phyloP scores from a whole-genome alignment of 345 rosid species.

The Populus pruinosa region DNA sequence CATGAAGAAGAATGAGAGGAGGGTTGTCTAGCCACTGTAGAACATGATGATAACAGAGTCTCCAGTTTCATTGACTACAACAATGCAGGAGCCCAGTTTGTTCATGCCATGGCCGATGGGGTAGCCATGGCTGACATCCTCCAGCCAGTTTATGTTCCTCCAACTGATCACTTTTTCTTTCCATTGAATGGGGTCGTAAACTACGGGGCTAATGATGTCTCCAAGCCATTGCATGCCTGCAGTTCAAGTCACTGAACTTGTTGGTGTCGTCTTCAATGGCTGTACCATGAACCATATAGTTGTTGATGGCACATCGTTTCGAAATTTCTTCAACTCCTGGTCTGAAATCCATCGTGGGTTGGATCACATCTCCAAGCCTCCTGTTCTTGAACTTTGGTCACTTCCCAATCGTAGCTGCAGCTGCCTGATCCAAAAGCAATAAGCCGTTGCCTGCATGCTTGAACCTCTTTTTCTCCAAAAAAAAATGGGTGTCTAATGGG shows the following conservation, averaged over 20 bases:
- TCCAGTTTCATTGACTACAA: constrained; percentile 29
- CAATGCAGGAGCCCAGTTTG: constrained; percentile 24
- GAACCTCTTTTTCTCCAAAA: no score
- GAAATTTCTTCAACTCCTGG: constrained; percentile 24
- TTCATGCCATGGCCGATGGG: constrained; percentile 30
- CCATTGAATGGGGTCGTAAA: constrained; percentile 33
- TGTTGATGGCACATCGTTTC: constrained; percentile 16
- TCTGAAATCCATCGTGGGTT: constrained; percentile 19
- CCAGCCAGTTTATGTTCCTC: constrained; percentile 25
- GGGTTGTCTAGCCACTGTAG: constrained; percentile 23
- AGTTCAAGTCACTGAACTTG: constrained; percentile 48
- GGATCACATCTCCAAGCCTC: constrained; percentile 11
- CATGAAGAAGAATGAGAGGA: no score
- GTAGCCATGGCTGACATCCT: constrained; percentile 26
- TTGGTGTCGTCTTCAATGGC: constrained; percentile 36
- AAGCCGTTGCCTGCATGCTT: no score
- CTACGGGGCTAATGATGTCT: constrained; percentile 16
- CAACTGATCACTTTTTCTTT: constrained; percentile 30
- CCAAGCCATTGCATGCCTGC: constrained; percentile 33
- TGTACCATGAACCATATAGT: constrained; percentile 14
- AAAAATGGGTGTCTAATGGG: no score
- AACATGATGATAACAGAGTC: constrained; percentile 7
- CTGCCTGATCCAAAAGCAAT: no score
- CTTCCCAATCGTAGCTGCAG: constrained; percentile 7
- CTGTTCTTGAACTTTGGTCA: constrained; percentile 28